These are phyloP conservation scores for Colletotrichum paranaense DNA, from an alignment of 2,329 filamentous ascomycete genomes.

Conservation along the genomic window DNA sequence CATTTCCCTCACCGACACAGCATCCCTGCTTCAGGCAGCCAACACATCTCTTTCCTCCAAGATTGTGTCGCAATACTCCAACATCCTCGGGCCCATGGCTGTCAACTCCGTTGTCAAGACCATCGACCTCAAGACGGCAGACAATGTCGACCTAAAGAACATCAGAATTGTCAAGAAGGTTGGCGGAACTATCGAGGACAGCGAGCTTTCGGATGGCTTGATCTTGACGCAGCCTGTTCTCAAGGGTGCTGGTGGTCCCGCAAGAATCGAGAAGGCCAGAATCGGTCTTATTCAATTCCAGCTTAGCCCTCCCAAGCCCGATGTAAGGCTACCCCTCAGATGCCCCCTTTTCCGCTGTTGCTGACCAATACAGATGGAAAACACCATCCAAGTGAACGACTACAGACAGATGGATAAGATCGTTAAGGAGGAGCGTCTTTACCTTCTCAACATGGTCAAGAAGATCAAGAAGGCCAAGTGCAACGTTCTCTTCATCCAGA, in stretches of 20 bases:
- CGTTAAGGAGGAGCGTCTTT: conserved; percentile 97
- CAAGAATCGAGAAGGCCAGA: conserved; percentile 94
- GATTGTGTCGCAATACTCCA: conserved; percentile 97
- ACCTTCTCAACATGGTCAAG: conserved; percentile 98
- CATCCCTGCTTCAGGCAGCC: conserved; percentile 93
- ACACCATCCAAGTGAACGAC: conserved; percentile 98
- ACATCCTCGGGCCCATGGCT: conserved; percentile 95
- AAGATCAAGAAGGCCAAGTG: conserved; percentile 99
- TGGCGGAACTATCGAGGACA: conserved; percentile 97
- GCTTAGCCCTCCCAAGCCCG: conserved; percentile 96
- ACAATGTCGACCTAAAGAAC: conserved; percentile 96
- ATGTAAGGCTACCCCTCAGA: conserved; percentile 68
- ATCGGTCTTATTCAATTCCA: conserved; percentile 99
- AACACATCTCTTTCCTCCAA: conserved; percentile 98
- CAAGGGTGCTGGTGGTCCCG: conserved; percentile 91
- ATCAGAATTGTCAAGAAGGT: conserved; percentile 98
- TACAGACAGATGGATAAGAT: conserved; percentile 99
- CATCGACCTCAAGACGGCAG: conserved; percentile 93
- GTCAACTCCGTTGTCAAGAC: conserved; percentile 96
- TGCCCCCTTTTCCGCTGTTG: conserved; percentile 1
- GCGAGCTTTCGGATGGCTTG: conserved; percentile 94
- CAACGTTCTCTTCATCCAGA: conserved; percentile 97
- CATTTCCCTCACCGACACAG: conserved; percentile 87
- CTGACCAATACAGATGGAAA: conserved; percentile 81
- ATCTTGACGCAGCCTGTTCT: conserved; percentile 93